Conservation (phyloP, 129 eudicot species). For the Arctium lappa region DNA sequence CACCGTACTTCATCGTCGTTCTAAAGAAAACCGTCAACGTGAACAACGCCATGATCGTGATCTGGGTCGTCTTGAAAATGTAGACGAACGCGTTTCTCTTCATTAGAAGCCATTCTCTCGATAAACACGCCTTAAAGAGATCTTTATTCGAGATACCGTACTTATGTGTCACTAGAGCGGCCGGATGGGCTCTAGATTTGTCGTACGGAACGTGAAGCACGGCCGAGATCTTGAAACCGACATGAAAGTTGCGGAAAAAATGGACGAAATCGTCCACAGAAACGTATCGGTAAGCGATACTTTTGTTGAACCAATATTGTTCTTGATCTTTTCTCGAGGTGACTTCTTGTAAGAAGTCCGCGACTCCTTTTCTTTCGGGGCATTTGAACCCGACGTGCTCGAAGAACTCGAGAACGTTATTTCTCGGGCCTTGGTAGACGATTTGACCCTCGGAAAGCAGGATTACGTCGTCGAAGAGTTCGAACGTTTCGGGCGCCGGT, state of each 20-base stretch:
- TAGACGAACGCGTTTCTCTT: constrained; percentile 70
- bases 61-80: constrained; percentile 76
- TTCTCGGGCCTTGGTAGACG: constrained; percentile 84
- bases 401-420: constrained; percentile 63
- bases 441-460: constrained; percentile 77
- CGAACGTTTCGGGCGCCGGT: constrained; percentile 87
- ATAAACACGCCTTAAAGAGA: constrained; percentile 66
- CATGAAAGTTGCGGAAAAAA: constrained; percentile 48
- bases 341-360: constrained; percentile 80
- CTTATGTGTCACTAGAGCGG: constrained; percentile 68
- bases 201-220: constrained; percentile 61
- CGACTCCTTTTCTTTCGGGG: constrained; percentile 87
- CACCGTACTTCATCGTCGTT: constrained; percentile 60
- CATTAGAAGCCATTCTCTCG: constrained; percentile 88
- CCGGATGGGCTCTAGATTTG: constrained; percentile 64
- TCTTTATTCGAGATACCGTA: constrained; percentile 76
- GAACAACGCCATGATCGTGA: constrained; percentile 74
- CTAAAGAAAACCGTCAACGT: constrained; percentile 79
- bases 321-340: constrained; percentile 83
- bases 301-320: constrained; percentile 72
- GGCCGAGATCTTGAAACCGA: constrained; percentile 38
- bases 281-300: constrained; percentile 54
- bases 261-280: constrained; percentile 64
- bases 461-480: constrained; percentile 74
- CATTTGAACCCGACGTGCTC: constrained; percentile 70